Percentiles rank a stretch among this genome's conserved stretches.
Evolutionary conservation across 805 yeast species (phyloP).

Genomic region (Myxozyma kluyveri): DNA sequence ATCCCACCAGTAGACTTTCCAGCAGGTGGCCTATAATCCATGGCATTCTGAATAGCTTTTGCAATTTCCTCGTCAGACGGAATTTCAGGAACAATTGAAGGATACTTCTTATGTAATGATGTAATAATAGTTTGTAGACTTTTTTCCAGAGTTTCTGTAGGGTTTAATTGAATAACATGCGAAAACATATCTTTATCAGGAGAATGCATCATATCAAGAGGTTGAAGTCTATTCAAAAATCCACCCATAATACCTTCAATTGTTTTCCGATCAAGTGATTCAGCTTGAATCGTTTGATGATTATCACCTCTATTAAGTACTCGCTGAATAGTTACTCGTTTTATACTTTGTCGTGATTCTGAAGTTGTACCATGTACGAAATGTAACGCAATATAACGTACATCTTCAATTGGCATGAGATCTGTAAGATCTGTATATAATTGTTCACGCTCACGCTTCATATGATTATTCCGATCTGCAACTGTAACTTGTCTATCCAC

Average conservation of each 20-base stretch:
- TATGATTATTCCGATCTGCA: constrained; percentile 82
- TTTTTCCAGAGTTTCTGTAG: constrained; percentile 47
- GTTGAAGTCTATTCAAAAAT: constrained; percentile 68
- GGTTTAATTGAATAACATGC: constrained; percentile 56
- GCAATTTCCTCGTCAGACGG: constrained; percentile 47
- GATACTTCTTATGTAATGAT: constrained; percentile 44
- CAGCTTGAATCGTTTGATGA: constrained; percentile 74
- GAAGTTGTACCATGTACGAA: constrained; percentile 46
- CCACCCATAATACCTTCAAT: constrained; percentile 68
- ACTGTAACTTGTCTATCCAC: constrained; percentile 53
- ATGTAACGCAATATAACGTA: constrained; percentile 66
- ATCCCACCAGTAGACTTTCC: neutral
- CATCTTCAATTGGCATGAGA: constrained; percentile 40
- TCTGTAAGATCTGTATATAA: constrained; percentile 53
- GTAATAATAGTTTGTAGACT: constrained; percentile 50
- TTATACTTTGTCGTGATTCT: constrained; percentile 10
- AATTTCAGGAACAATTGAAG: constrained; percentile 42
- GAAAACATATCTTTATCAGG: constrained; percentile 70
- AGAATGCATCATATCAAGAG: constrained; percentile 43
- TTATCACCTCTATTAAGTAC: constrained; percentile 74
- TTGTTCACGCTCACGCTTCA: constrained; percentile 63
- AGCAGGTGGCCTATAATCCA: constrained; percentile 53
- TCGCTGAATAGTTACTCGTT: constrained; percentile 53
- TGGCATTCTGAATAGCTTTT: constrained; percentile 53
- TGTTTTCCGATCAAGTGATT: constrained; percentile 46